phyloP scores from a whole-genome alignment of 352 stramenopile species.

The Pythium rhizo-oryzae region DNA sequence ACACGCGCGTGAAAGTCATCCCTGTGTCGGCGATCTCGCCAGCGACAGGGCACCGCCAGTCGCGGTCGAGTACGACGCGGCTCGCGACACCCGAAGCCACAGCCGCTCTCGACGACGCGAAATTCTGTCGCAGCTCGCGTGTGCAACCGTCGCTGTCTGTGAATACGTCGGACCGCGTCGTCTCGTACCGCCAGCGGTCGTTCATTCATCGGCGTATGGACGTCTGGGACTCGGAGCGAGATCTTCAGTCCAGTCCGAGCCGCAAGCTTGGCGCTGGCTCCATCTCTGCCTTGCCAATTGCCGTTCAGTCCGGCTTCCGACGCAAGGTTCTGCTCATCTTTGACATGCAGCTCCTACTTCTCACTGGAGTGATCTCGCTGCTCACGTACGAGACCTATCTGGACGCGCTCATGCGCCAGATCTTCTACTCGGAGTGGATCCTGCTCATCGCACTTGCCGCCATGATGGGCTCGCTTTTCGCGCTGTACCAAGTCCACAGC shows the following conservation, averaged over 20 bases:
- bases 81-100: slow-evolving; percentile 15
- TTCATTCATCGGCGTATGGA: slow-evolving; percentile 31
- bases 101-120: slow-evolving; percentile 16
- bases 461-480: slow-evolving; percentile 39
- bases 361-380: slow-evolving; percentile 32
- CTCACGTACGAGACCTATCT: slow-evolving; percentile 38
- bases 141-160: slow-evolving; percentile 9
- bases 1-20: slow-evolving; percentile 31
- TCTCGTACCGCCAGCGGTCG: slow-evolving; percentile 8
- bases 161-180: neutral
- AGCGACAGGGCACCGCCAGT: neutral
- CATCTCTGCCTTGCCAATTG: slow-evolving; percentile 49
- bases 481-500: slow-evolving; percentile 40
- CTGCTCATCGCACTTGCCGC: slow-evolving; percentile 34
- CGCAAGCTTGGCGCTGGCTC: slow-evolving; percentile 34
- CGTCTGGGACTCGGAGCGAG: slow-evolving; percentile 24
- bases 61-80: slow-evolving; percentile 7
- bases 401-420: slow-evolving; percentile 27
- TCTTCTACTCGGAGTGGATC: slow-evolving; percentile 36
- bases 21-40: slow-evolving; percentile 20
- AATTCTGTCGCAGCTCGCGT: slow-evolving; percentile 18
- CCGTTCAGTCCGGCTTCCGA: slow-evolving; percentile 74
- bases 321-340: slow-evolving; percentile 78
- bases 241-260: slow-evolving; percentile 12
- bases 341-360: slow-evolving; percentile 57